Base-by-base conservation (phyloP, 441 rosid species). In the Populus hybrid region DNA sequence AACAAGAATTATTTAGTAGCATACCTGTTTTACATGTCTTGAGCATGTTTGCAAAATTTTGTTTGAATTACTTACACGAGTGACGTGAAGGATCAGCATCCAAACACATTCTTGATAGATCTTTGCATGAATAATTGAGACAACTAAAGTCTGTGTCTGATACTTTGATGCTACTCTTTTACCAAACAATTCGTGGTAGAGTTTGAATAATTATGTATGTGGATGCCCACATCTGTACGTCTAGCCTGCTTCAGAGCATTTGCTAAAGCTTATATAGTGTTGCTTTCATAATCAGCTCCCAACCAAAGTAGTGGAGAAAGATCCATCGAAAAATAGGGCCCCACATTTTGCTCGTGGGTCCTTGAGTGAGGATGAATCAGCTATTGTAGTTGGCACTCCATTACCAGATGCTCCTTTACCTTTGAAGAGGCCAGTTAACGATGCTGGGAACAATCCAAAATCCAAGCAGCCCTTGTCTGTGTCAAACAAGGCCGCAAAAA, bases 321-420 rank as follows among this genome's bases (percentile, higher is more conserved):
- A 88, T 82, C 79, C 84, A 64, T 67, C 90, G n/a, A 87, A 93
- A 82, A 24, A 96, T 80, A 88, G 94, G 28, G 78, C 91, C 69
- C 90, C 91, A 8, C 98, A 94, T 78, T 93, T 90, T 76, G 84
- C 81, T 30, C 90, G 97, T 40, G 91, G 94, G 24, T 86, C 87
- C 65, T 61, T 93, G 77, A 84, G 87, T 3, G 88, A 86, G 87
- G 92, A 84, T 23, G 86, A 80, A 78, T 86, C 90, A 6, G 83
- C 86, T 34, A 78, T 93, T 78, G 76, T 70, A 65, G 82, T 91
- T 42, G 85, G 85, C 72, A 86, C 84, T 70, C 89, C 92, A 65
- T 53, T 84, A 46, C 83, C 86, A 21, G 64, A 83, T 76, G 70
- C 69, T 61, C 93, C 93, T 8, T 35, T 89, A 74, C 50, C 77